Evolutionary conservation across 1,284 basidiomycete genomes (phyloP), one percentile per base, ranked within the genome.

Genomic region (Naganishia sp.): DNA sequence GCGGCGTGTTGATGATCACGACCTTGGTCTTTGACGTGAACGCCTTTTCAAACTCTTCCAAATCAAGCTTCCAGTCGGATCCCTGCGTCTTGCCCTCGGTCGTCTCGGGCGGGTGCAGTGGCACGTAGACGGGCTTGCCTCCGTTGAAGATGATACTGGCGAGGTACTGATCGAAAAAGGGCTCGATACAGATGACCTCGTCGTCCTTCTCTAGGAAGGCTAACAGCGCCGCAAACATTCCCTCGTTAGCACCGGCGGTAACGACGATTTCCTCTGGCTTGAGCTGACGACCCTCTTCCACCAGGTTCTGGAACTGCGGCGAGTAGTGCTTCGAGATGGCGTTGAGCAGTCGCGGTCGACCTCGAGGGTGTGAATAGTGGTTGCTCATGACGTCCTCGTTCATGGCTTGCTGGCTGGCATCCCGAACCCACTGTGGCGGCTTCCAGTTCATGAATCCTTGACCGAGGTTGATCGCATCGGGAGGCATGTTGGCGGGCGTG

Each of bases 111-210:
- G 96, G 95, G 71, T 96, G 91, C 17, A 99, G 84, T 2, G 96
- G 95, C 7, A 99, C 92, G 75, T 92, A 99, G 56, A 97, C 88
- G 10, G 95, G 93, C 65, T 87, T 88, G 53, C 93, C 94, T 39
- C 90, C 90, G 74, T 96, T 94, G 85, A 96, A 96, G 31, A 87
- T 90, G 65, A 96, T 87, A 10, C 90, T 91, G 43, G 92, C 89
- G 68, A 90, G 85, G 81, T 97, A 99, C 79, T 99, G 96, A 76
- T 98, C 94, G 75, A 97, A 98, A 84, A 93, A 94, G 6, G 92
- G 95, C 81, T 99, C 96, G 75, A 99, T 94, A 84, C 97, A 88
- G 78, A 99, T 94, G 68, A 99, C 96, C 80, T 98, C 95, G 77
- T 99, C 96, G 9, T 89, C 93, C 43, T 86, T 83, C 69, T 95